These are phyloP conservation scores for Hyaloperonospora brassicae DNA, from an alignment of 352 stramenopile species.

Conservation along the genomic window DNA sequence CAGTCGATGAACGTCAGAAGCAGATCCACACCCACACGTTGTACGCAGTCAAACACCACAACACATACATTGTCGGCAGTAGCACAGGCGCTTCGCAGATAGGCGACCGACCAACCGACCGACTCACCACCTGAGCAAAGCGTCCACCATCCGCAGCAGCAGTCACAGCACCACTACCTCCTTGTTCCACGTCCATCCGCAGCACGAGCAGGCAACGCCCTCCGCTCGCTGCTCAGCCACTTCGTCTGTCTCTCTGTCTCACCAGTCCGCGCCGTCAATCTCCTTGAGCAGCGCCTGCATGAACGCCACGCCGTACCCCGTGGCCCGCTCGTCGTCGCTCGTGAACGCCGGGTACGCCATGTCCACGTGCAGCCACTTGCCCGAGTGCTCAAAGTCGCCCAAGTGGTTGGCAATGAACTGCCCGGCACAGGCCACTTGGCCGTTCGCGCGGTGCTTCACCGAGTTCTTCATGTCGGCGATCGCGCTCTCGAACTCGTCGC, in stretches of 20 bases:
- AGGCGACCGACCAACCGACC: too few species aligned
- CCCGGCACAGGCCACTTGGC: slow-evolving; percentile 88
- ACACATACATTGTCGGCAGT: too few species aligned
- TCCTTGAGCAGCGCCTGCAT: slow-evolving; percentile 64
- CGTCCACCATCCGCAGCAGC: too few species aligned
- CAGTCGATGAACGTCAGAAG: too few species aligned
- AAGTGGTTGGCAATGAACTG: slow-evolving; percentile 95
- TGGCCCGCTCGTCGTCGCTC: slow-evolving; percentile 75
- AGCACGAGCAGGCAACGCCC: too few species aligned
- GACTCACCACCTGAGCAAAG: too few species aligned
- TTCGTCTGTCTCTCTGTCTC: slow-evolving; percentile 3
- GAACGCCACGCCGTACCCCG: slow-evolving; percentile 91
- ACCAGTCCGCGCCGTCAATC: slow-evolving; percentile 44
- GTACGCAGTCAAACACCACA: too few species aligned
- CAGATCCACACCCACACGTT: too few species aligned
- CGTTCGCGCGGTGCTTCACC: slow-evolving; percentile 90
- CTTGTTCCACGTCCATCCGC: too few species aligned
- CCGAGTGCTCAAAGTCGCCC: slow-evolving; percentile 66
- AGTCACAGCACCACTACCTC: too few species aligned
- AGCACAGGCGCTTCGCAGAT: too few species aligned
- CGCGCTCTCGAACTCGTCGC: slow-evolving; percentile 86
- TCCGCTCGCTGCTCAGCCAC: too few species aligned
- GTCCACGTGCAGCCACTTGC: slow-evolving; percentile 92
- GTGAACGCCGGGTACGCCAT: slow-evolving; percentile 88
- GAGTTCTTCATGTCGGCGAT: slow-evolving; percentile 97